Base-by-base conservation (phyloP, 192 early-diverging fungal genomes). In the Spinellus fusiger region DNA sequence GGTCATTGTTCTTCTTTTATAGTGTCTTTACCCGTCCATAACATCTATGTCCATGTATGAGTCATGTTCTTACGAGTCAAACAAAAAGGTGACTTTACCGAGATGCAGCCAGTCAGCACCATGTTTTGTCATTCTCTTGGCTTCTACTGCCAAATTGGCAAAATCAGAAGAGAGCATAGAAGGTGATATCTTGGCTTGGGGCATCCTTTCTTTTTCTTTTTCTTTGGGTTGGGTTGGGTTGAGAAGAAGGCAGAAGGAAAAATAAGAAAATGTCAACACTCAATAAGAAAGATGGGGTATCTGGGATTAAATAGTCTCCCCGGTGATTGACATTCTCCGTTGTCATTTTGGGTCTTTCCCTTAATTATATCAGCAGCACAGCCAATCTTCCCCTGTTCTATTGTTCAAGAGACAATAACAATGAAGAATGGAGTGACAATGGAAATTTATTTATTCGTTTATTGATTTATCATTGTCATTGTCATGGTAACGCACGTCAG, bases 31-130 rank as follows among this genome's bases (percentile, higher is more conserved):
- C 87, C 88, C 90, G 65, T 93, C 92, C 95, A 98, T 96, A 15
- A 98, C 84, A 73, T 94, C 90, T 86, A 84, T 7, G 33, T 60
- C 8, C 10, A 28, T 52, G 34, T 16, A 28, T 61, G 20, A 53
- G 28, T 15, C 4, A 55, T 15, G 44, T 20, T 20, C 8, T 12
- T 2, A 47, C 52, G 59, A 40, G 18, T 54, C 8, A 23, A 9
- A n/a, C n/a, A n/a, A n/a, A n/a, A n/a, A n/a, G n/a, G n/a, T n/a
- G n/a, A n/a, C n/a, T 64, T 59, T 81, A 84, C 86, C 89, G 83
- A 92, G 85, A 74, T 91, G 90, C 63, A 93, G 74, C 78, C 87
- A 93, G 73, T 98, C 93, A 5, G 95, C 95, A n/a, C 93, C 93
- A 58, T 83, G 66, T n/a, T 77, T 79, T 26, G 89, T 66, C 93